Percentiles rank a stretch among this genome's conserved stretches.
These are phyloP conservation scores for Mortierella sp. DNA, from an alignment of 371 early-diverging fungal species.

Conservation along the genomic window DNA sequence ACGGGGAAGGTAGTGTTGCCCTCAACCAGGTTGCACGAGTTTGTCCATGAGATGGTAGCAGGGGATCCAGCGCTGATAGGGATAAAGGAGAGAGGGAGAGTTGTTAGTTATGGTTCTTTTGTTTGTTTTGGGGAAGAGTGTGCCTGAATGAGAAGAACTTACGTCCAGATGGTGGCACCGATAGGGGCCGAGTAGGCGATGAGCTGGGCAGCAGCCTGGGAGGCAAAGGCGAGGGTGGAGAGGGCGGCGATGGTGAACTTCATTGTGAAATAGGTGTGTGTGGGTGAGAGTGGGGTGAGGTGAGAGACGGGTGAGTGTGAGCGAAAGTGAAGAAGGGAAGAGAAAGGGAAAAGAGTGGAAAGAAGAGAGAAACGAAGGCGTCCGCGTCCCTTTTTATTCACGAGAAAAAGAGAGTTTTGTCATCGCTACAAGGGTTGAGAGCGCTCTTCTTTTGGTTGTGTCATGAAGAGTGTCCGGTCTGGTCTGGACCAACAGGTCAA, in stretches of 20 bases:
- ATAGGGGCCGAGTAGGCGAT: slow-evolving; percentile 59
- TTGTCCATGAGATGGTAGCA: slow-evolving; percentile 62
- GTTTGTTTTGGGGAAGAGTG: not conserved
- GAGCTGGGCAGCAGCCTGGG: slow-evolving; percentile 21
- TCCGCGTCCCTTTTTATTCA: not conserved
- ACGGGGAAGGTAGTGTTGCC: slow-evolving; percentile 60
- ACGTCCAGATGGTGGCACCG: slow-evolving; percentile 58
- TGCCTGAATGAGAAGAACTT: slow-evolving; percentile 2
- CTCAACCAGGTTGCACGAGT: slow-evolving; percentile 50
- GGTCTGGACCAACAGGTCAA: not conserved
- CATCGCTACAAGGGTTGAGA: not conserved
- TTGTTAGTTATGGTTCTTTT: not conserved
- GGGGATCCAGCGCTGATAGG: slow-evolving; percentile 44
- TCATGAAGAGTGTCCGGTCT: not conserved
- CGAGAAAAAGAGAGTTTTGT: too few species aligned
- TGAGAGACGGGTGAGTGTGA: not conserved
- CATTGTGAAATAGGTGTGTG: slow-evolving; percentile 1
- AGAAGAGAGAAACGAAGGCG: not conserved
- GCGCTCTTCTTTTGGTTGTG: not conserved
- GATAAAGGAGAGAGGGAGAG: not conserved
- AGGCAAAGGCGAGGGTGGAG: slow-evolving; percentile 16
- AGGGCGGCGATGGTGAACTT: slow-evolving; percentile 14
- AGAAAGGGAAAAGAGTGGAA: not conserved
- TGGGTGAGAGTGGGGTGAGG: not conserved
- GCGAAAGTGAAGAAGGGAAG: not conserved